These are phyloP conservation scores for Pseudocercospora eumusae DNA, from an alignment of 2,329 filamentous ascomycete genomes.

Conservation along the genomic window DNA sequence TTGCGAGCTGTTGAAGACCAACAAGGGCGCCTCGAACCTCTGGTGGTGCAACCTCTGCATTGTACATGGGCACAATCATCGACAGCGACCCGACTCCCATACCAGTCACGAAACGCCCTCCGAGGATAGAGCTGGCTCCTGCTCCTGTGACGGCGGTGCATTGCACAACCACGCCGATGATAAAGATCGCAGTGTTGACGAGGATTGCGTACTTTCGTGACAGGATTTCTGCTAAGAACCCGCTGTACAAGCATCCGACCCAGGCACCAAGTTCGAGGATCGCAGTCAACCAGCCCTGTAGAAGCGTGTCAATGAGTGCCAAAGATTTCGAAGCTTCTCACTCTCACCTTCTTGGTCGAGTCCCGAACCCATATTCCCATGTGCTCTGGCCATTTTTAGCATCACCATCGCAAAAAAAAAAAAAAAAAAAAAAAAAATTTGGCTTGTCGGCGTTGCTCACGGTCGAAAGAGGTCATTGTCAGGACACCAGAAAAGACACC, in stretches of 20 bases:
- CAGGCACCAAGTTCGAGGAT: constrained; percentile 77
- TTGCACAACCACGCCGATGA: constrained; percentile 70
- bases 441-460: constrained; percentile 31
- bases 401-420: too few species aligned
- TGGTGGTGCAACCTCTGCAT: constrained; percentile 56
- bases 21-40: constrained; percentile 68
- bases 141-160: constrained; percentile 58
- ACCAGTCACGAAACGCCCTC: constrained; percentile 67
- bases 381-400: constrained; percentile 37
- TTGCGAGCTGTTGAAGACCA: constrained; percentile 65
- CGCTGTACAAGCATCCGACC: constrained; percentile 70
- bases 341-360: constrained; percentile 40
- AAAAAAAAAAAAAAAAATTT: too few species aligned
- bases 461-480: constrained; percentile 52
- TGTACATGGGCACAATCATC: constrained; percentile 58
- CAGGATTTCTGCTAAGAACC: constrained; percentile 67
- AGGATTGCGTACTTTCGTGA: constrained; percentile 69
- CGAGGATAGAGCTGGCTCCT: constrained; percentile 64
- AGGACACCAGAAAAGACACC: constrained; percentile 73
- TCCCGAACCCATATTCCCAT: constrained; percentile 45
- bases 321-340: too few species aligned
- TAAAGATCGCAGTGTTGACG: constrained; percentile 66
- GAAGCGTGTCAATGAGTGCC: neutral
- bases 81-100: constrained; percentile 69
- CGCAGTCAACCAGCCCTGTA: constrained; percentile 52